Evolutionary conservation across 495 filamentous ascomycete species (phyloP), one percentile per base, ranked within the genome.

Genomic region (Chaetomium tenue): DNA sequence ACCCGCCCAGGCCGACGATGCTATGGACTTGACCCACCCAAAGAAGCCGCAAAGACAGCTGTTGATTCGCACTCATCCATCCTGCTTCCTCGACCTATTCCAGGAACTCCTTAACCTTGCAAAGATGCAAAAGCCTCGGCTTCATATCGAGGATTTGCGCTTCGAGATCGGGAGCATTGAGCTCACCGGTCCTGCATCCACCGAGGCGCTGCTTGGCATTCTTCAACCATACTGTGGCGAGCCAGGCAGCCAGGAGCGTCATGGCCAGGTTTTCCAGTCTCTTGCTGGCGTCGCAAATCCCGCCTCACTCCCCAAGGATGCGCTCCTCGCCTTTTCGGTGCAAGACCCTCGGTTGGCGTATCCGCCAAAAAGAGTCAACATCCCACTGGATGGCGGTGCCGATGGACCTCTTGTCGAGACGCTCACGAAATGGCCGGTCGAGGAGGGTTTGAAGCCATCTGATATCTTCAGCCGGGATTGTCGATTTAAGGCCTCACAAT

Each of bases 121-220:
- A 13, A 93, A 91, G 70, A 79, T 82, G 53, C 88, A 92, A 71
- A 86, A 83, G 37, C 90, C 91, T 5, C 80, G 79, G 12, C 85
- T 93, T 23, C 86, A 85, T 61, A 72, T 96, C n/a, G 91, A 97
- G 71, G 94, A 98, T 71, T 74, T 98, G 16, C 86, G 94, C 3
- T 98, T 91, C 70, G 93, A 98, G 68, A 89, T 98, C 73, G 94
- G 94, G 51, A 97, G 92, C 71, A 93, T 98, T 57, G 90, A 96
- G 66, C 78, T 97, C 60, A 88, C 84, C 0, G 94, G 94, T 0
- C 92, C 94, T 1, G 89, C 83, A 2, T 89, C 91, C 8, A 92
- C 89, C 3, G 92, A 97, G 74, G 82, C 91, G 3, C 77, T 98
- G 3, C 78, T 92, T 25, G 84, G 88, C 8, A 79, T 89, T 20